These are phyloP conservation scores for Leishmania amazonensis DNA, from an alignment of 208 protist species.

Conservation along the genomic window DNA sequence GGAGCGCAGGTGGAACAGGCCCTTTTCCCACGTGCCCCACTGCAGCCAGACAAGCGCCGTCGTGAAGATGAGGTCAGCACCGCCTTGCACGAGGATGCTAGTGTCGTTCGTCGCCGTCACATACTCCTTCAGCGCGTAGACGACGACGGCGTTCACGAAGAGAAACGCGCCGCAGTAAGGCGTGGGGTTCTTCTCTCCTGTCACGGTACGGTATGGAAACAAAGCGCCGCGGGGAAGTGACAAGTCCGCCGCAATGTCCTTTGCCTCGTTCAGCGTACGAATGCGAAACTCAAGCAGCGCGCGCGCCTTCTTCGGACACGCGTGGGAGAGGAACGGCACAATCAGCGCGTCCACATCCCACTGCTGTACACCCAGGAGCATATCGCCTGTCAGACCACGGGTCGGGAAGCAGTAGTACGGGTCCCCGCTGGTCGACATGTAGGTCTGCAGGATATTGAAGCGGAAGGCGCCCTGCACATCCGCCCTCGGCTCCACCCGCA, in stretches of 20 bases:
- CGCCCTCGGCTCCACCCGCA: conserved; percentile 53
- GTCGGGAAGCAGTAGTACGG: conserved; percentile 69
- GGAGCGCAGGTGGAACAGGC: conserved; percentile 81
- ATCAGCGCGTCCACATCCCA: conserved; percentile 92
- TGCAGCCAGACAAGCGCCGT: conserved; percentile 86
- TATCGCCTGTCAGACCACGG: conserved; percentile 75
- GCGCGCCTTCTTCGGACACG: conserved; percentile 71
- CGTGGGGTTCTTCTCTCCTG: conserved; percentile 71
- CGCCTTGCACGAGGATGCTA: conserved; percentile 72
- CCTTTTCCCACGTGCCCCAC: conserved; percentile 87
- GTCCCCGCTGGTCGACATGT: conserved; percentile 50
- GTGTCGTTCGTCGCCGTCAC: conserved; percentile 81
- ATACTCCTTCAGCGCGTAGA: conserved; percentile 81
- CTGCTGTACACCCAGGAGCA: conserved; percentile 71
- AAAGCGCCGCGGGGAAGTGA: conserved; percentile 83
- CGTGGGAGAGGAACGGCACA: conserved; percentile 84
- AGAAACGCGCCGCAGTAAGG: conserved; percentile 78
- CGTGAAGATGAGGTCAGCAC: conserved; percentile 81
- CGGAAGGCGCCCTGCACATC: conserved; percentile 77
- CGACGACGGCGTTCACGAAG: conserved; percentile 87
- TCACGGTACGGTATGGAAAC: conserved; percentile 85
- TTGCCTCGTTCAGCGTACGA: conserved; percentile 73
- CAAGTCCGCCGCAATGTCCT: conserved; percentile 73
- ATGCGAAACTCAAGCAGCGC: conserved; percentile 87
- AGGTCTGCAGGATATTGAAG: conserved; percentile 88